phyloP scores from a whole-genome alignment of 805 yeast species.

The Suhomyces xylopsoci region DNA sequence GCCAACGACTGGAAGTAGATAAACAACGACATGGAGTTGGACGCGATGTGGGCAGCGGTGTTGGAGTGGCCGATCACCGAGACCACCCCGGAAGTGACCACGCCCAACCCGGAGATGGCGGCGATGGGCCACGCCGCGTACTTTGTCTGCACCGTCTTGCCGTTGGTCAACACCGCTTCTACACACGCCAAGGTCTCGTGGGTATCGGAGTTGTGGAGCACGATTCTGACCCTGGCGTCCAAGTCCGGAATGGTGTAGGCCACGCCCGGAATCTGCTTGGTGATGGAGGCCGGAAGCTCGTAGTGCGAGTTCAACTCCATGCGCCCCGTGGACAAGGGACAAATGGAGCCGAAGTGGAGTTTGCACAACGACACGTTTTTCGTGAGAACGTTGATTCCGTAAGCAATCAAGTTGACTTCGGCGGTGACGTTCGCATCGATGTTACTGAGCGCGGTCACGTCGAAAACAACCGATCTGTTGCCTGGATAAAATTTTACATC shows the following conservation, averaged over 20 bases:
- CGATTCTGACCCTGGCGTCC: constrained; percentile 84
- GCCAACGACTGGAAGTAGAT: constrained; percentile 93
- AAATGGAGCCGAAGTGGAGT: constrained; percentile 43
- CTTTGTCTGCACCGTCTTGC: constrained; percentile 88
- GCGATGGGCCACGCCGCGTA: constrained; percentile 81
- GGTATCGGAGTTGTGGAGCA: constrained; percentile 45
- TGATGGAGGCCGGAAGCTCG: constrained; percentile 37
- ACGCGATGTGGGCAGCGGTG: constrained; percentile 97
- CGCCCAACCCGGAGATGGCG: constrained; percentile 82
- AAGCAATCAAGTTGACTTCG: constrained; percentile 63
- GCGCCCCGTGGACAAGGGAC: constrained; percentile 89
- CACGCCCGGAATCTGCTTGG: constrained; percentile 65
- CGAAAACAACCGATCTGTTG: constrained; percentile 59
- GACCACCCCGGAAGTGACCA: constrained; percentile 80
- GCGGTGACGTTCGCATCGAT: constrained; percentile 67
- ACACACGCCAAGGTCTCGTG: constrained; percentile 78
- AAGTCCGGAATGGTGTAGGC: constrained; percentile 92
- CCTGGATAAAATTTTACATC: constrained; percentile 71
- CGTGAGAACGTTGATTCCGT: constrained; percentile 68
- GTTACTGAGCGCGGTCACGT: constrained; percentile 75
- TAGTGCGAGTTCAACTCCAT: constrained; percentile 62
- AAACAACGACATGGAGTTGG: constrained; percentile 88
- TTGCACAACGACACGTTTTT: constrained; percentile 63
- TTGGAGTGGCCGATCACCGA: constrained; percentile 85
- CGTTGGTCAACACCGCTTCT: constrained; percentile 79